phyloP scores from a whole-genome alignment of 1,284 basidiomycete genomes.

The Athelia psychrophila region DNA sequence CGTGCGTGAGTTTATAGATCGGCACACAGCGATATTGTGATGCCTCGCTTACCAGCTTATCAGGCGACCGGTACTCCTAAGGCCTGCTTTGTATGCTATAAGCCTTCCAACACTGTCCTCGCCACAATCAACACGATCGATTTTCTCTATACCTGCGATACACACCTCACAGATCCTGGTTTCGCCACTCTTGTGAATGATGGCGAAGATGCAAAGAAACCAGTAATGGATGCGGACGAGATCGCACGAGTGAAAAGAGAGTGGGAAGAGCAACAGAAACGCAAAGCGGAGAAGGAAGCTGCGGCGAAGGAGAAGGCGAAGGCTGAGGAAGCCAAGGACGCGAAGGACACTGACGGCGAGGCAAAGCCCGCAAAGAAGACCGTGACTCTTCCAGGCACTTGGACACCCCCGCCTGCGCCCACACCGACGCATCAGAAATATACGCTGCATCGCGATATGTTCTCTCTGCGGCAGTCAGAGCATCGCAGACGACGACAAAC shows the following conservation, averaged over 20 bases:
- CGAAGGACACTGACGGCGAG: slow-evolving; percentile 17
- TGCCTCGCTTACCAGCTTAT: slow-evolving; percentile 2
- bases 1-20: slow-evolving; percentile 42
- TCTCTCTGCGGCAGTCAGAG: slow-evolving; percentile 56
- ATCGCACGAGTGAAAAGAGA: slow-evolving; percentile 73
- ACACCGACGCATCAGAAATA: slow-evolving; percentile 49
- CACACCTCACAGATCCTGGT: slow-evolving; percentile 64
- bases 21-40: too few species aligned
- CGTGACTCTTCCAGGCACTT: slow-evolving; percentile 12
- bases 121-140: slow-evolving; percentile 73
- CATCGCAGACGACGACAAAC: slow-evolving; percentile 55
- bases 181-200: slow-evolving; percentile 59
- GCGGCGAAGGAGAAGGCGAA: slow-evolving; percentile 38
- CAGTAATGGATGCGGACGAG: slow-evolving; percentile 57
- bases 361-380: slow-evolving; percentile 9
- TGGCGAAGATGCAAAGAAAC: slow-evolving; percentile 39
- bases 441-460: slow-evolving; percentile 57
- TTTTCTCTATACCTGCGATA: slow-evolving; percentile 70
- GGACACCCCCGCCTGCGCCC: slow-evolving; percentile 24
- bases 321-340: slow-evolving; percentile 25
- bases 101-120: slow-evolving; percentile 71
- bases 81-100: slow-evolving; percentile 70
- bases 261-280: slow-evolving; percentile 72
- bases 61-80: slow-evolving; percentile 68
- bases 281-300: slow-evolving; percentile 53